A percentile compares a stretch with the other conserved stretches of the same genome.
These are phyloP conservation scores for Xerocomus nothofagi DNA, from an alignment of 1,284 basidiomycete genomes.

Conservation along the genomic window DNA sequence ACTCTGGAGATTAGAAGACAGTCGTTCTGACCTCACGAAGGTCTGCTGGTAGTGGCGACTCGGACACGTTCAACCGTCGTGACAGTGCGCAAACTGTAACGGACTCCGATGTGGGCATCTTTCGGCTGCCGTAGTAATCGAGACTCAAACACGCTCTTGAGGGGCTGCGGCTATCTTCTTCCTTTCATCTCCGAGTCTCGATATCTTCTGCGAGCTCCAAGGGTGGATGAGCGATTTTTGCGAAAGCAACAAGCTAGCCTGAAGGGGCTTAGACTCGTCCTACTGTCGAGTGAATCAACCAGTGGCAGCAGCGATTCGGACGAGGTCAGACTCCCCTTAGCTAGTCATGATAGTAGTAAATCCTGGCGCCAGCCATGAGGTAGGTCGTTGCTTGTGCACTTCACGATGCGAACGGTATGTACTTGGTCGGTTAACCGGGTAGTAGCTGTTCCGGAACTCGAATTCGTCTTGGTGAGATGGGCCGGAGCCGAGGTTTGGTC, in stretches of 20 bases:
- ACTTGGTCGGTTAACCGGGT: background rate
- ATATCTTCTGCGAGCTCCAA: background rate
- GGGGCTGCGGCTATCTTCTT: background rate
- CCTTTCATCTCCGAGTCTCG: background rate
- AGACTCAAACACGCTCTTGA: background rate
- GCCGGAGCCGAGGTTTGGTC: background rate
- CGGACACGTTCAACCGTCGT: too few relatives aligned
- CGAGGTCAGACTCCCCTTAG: background rate
- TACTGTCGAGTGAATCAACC: too few relatives aligned
- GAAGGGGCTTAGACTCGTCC: too few relatives aligned
- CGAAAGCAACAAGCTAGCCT: background rate
- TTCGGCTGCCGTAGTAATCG: too few relatives aligned
- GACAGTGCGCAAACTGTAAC: too few relatives aligned
- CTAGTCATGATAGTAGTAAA: background rate
- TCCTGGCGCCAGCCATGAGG: background rate
- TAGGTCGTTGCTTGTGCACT: background rate
- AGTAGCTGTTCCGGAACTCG: background rate
- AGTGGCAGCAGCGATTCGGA: background rate
- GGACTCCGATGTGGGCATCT: background rate
- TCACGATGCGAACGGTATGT: background rate
- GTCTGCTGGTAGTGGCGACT: too few relatives aligned
- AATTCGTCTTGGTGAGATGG: background rate
- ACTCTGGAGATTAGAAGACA: too few relatives aligned
- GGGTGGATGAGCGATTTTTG: background rate
- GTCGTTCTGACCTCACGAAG: too few relatives aligned